Conservation (phyloP, 78 protist species). For the Guillardia theta region DNA sequence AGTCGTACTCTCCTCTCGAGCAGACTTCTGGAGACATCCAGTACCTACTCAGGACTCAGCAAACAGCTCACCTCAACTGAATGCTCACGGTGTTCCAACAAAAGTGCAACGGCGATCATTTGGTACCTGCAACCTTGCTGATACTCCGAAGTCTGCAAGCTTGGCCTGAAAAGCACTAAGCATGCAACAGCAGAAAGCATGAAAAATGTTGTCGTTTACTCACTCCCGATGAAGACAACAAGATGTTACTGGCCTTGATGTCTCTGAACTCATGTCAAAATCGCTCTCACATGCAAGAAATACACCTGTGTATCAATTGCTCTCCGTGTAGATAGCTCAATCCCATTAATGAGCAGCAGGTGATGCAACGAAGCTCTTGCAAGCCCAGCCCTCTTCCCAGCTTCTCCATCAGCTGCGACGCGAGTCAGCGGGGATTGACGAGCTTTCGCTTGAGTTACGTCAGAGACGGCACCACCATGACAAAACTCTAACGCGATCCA, state of each 20-base stretch:
- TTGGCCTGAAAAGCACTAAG: neutral
- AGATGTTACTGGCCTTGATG: neutral
- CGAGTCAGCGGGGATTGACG: no score
- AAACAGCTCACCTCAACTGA: no score
- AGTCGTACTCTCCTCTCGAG: neutral
- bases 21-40: neutral
- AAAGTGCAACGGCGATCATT: neutral
- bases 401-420: neutral
- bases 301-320: neutral
- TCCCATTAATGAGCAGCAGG: neutral
- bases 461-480: neutral
- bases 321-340: neutral
- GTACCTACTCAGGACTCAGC: no score
- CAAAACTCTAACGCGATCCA: neutral
- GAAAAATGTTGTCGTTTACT: no score
- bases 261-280: no score
- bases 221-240: no score
- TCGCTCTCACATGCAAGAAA: no score
- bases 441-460: no score
- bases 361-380: neutral
- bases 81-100: neutral
- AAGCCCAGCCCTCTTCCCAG: neutral
- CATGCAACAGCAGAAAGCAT: no score
- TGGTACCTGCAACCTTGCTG: neutral
- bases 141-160: neutral